phyloP scores from a whole-genome alignment of 2,329 filamentous ascomycete species.

The Diaporthe vexans region DNA sequence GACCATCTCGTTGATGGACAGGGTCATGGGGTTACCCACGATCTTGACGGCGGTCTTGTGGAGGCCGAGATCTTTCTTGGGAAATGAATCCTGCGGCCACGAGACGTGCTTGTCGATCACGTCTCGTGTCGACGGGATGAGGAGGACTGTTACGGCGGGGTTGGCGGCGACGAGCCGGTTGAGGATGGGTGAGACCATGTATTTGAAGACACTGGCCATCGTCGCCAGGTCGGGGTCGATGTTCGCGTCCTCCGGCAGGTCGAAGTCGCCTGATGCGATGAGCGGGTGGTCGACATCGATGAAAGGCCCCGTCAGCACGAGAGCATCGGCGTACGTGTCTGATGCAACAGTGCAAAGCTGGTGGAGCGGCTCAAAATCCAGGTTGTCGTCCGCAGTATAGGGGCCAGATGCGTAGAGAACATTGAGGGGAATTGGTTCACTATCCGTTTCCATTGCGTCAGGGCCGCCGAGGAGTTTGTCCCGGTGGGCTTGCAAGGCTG shows the following conservation, averaged over 20 bases:
- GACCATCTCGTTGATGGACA: constrained; percentile 89
- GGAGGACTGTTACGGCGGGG: constrained; percentile 83
- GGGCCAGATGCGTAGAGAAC: constrained; percentile 87
- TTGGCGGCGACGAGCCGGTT: constrained; percentile 78
- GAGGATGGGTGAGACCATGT: constrained; percentile 81
- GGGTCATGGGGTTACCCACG: constrained; percentile 90
- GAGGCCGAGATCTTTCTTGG: constrained; percentile 80
- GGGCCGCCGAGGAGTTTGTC: constrained; percentile 76
- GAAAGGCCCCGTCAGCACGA: constrained; percentile 89
- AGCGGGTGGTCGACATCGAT: constrained; percentile 92
- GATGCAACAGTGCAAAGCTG: constrained; percentile 84
- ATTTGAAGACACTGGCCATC: constrained; percentile 85
- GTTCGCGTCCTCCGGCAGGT: constrained; percentile 76
- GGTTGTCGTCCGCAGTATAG: constrained; percentile 92
- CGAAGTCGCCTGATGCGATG: constrained; percentile 84
- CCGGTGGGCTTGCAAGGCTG: constrained; percentile 76
- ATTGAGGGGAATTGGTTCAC: constrained; percentile 76
- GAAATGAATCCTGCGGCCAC: constrained; percentile 79
- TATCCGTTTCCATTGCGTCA: constrained; percentile 73
- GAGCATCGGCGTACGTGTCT: constrained; percentile 79
- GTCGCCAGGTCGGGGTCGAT: constrained; percentile 84
- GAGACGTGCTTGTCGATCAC: constrained; percentile 85
- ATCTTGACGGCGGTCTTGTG: constrained; percentile 79
- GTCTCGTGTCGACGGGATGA: constrained; percentile 88
- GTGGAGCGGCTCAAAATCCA: constrained; percentile 89